Conservation (phyloP, 2,329 filamentous ascomycete genomes). For the Biscogniauxia sp. region DNA sequence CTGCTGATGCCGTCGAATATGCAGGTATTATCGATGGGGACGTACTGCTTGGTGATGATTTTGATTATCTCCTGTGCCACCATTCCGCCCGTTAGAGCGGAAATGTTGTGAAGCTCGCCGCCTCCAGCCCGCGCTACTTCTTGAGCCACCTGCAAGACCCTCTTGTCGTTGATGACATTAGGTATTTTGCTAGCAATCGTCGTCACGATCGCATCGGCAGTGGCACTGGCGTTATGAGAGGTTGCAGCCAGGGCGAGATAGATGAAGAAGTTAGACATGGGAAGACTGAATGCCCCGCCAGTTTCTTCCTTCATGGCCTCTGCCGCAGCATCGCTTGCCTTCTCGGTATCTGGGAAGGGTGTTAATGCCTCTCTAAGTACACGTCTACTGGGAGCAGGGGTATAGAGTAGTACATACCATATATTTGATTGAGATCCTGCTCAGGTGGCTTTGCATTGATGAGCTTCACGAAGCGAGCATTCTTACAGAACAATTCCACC, state of each 20-base stretch:
- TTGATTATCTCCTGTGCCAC: constrained; percentile 98
- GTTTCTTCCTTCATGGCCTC: constrained; percentile 39
- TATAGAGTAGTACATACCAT: constrained; percentile 45
- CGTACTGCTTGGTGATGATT: constrained; percentile 71
- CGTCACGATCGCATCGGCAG: constrained; percentile 53
- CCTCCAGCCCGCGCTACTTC: constrained; percentile 76
- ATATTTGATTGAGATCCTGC: constrained; percentile 49
- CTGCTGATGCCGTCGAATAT: constrained; percentile 68
- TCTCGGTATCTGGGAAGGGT: constrained; percentile 47
- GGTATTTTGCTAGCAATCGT: constrained; percentile 43
- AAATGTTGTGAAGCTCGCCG: constrained; percentile 89
- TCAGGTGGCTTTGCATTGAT: constrained; percentile 56
- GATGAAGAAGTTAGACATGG: constrained; percentile 62
- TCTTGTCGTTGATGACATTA: constrained; percentile 47
- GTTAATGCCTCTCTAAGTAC: constrained; percentile 23
- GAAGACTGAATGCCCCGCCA: constrained; percentile 37
- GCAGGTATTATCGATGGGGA: constrained; percentile 69
- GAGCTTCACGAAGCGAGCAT: constrained; percentile 88
- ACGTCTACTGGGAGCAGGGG: constrained; percentile 6
- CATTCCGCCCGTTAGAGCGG: constrained; percentile 83
- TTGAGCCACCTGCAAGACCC: constrained; percentile 53
- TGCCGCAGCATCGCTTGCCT: constrained; percentile 53
- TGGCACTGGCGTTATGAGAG: constrained; percentile 42
- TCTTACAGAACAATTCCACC: constrained; percentile 92
- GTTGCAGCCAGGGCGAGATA: constrained; percentile 64